Evolutionary conservation across 176 grass and related monocot species (phyloP), one percentile per base, ranked within the genome.

Genomic region (Saccharum spontaneum): DNA sequence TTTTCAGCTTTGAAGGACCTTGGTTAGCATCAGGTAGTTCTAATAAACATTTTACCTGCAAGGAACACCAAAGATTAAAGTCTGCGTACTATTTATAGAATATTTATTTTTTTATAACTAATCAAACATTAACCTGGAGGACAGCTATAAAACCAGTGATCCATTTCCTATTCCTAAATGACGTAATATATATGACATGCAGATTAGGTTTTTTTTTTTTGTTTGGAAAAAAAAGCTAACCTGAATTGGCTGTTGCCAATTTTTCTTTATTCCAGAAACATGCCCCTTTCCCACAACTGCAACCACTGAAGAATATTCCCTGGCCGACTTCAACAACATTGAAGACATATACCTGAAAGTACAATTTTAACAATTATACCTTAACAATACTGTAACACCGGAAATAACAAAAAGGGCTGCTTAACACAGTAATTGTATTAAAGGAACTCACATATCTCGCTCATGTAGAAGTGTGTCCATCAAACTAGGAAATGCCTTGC

Each of bases 251-350:
- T 92, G 91, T 83, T 93, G 75, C 97, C 97, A 98, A 57, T 90
- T 68, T 67, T 96, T 90, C 92, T 95, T 92, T 79, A 98, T 98
- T 60, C 97, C 97, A 86, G 93, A 64, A 83, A 98, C 89, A 85
- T 98, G 97, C 30, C 91, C 97, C 80, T 89, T 98, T 48, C 97
- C 97, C 20, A 98, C 97, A 79, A 98, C 93, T 69, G 93, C 97
- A 60, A 98, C 93, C 44, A 98, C 93, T 48, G 86, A 98, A 75
- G 91, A 92, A 89, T 98, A 83, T 38, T 96, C 88, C 54, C 74
- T 98, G 11, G 97, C 91, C 67, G 92, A 83, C 80, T 78, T 92
- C 75, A 89, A 86, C 75, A 95, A 87, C 26, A 39, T 75, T 55
- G 88, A 93, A 81, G 97, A 98, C 97, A 96, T 98, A 67, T 96